Base-by-base conservation (phyloP, 176 grass and related monocot genomes). In the Eleusine indica region DNA sequence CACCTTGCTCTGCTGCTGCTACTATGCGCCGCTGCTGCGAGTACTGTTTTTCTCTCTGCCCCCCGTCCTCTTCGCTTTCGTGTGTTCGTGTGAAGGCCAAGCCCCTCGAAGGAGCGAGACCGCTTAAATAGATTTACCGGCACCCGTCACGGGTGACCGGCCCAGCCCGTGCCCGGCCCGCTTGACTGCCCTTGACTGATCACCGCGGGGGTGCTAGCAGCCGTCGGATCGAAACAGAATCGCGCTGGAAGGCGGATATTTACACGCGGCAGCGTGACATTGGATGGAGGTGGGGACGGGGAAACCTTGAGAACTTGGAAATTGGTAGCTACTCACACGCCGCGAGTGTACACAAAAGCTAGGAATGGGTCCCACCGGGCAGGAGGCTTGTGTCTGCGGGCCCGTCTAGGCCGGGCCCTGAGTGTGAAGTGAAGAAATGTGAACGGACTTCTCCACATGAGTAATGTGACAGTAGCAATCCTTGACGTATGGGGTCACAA, bases 111-210 rank as follows among this genome's bases (percentile, higher is more conserved):
- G 10, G 79, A 73, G 68, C 74, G n/a, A 29, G 1, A 14, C 79
- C 21, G 74, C 18, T 74, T 86, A 90, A 83, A 83, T 83, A 74
- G 73, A 78, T 86, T 86, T 68, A 80, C 35, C 71, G 78, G 68
- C 79, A 64, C 28, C 47, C 63, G 39, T 17, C 21, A 8, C 19
- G 29, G 8, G 79, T n/a, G 68, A 90, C 88, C 79, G 79, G 74
- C n/a, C 60, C 79, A 77, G 84, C 61, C 84, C 39, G 83, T 86
- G 10, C 16, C 21, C 11, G 18, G 52, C 15, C 66, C 14, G 15
- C 21, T 12, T 39, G 87, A 85, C 82, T 4, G 52, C 13, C 64
- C 13, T 49, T 61, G 68, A 49, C 84, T 60, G 74, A 80, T 87
- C 60, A 4, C 46, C 37, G 14, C 17, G 0, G 17, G 15, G 14